Evolutionary conservation across 2,329 filamentous ascomycete genomes (phyloP).

Genomic region (Grosmannia huntii): DNA sequence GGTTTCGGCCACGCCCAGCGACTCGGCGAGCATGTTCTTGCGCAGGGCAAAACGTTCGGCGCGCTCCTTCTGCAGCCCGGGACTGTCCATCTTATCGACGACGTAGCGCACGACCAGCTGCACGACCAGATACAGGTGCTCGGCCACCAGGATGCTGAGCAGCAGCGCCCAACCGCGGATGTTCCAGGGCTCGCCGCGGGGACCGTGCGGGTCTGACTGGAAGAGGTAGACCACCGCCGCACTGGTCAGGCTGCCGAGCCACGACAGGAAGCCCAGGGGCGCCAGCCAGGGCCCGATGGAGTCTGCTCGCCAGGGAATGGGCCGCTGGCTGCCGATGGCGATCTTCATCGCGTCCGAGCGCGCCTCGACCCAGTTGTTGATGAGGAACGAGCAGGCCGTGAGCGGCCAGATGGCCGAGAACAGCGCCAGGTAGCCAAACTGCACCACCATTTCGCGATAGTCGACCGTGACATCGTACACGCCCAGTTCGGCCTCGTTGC

Average conservation of each 20-base stretch:
- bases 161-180: constrained; percentile 74
- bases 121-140: constrained; percentile 77
- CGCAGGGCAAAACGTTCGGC: constrained; percentile 70
- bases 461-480: constrained; percentile 84
- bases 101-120: constrained; percentile 60
- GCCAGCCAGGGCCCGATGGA: constrained; percentile 90
- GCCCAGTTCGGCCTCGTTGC: constrained; percentile 69
- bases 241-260: constrained; percentile 81
- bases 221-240: constrained; percentile 86
- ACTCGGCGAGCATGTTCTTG: constrained; percentile 66
- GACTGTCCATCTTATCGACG: constrained; percentile 71
- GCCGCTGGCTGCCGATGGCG: constrained; percentile 75
- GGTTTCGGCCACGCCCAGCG: constrained; percentile 43
- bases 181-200: constrained; percentile 51
- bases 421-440: constrained; percentile 74
- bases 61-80: constrained; percentile 73
- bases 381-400: constrained; percentile 74
- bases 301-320: constrained; percentile 79
- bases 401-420: constrained; percentile 94
- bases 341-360: constrained; percentile 88
- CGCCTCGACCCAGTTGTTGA: constrained; percentile 95
- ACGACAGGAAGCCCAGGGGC: constrained; percentile 77
- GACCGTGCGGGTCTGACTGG: constrained; percentile 52
- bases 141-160: constrained; percentile 69
- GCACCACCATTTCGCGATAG: constrained; percentile 86